A percentile compares a stretch with the other conserved stretches of the same genome.
Conservation (phyloP, 352 stramenopile species). For the Globisporangium splendens region DNA sequence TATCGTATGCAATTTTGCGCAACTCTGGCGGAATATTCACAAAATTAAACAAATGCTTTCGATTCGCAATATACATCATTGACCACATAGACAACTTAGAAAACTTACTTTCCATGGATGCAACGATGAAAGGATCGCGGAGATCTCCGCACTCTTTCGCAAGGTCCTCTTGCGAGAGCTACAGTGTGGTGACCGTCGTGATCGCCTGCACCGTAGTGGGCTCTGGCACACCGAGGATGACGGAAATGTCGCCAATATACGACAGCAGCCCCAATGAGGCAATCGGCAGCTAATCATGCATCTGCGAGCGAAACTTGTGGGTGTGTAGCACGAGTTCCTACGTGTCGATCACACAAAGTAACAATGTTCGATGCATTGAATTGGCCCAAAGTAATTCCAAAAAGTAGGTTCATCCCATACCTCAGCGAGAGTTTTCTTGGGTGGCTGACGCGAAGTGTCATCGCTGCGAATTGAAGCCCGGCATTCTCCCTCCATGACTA, state of each 20-base stretch:
- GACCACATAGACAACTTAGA: neutral
- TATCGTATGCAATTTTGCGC: constrained; percentile 47
- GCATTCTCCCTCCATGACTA: constrained; percentile 40
- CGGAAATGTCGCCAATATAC: constrained; percentile 33
- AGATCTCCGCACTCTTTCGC: constrained; percentile 35
- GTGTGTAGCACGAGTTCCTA: constrained; percentile 21
- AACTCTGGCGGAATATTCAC: constrained; percentile 20
- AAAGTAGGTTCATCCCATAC: neutral
- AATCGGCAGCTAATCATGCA: constrained; percentile 23
- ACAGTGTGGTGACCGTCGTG: constrained; percentile 30
- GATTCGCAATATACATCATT: neutral
- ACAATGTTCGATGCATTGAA: neutral
- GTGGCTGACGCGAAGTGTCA: neutral
- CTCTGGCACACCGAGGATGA: constrained; percentile 28
- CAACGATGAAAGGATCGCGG: constrained; percentile 25
- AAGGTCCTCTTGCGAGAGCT: constrained; percentile 34
- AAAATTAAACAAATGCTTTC: neutral
- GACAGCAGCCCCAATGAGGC: constrained; percentile 37
- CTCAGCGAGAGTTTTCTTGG: constrained; percentile 8
- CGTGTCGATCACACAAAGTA: neutral
- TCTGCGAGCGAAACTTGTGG: constrained; percentile 23
- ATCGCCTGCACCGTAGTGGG: constrained; percentile 31
- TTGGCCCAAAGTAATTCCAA: neutral
- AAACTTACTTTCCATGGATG: constrained; percentile 22
- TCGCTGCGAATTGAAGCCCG: constrained; percentile 25